Base-by-base conservation (phyloP, 345 rosid genomes). In the Physaria fendleri region DNA sequence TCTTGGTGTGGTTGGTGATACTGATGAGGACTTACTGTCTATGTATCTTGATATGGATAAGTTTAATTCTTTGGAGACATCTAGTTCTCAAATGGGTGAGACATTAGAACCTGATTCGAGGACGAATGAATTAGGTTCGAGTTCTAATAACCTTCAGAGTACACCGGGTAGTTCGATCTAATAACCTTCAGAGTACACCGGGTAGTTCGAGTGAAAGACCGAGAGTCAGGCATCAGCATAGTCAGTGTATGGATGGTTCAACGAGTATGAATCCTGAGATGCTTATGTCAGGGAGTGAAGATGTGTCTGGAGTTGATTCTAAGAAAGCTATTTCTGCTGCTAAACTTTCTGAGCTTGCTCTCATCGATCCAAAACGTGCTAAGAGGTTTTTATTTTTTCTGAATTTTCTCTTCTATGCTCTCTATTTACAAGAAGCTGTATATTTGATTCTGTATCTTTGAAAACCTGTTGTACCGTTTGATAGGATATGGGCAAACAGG, bases 341-440 rank as follows among this genome's bases (percentile, higher is more conserved):
- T 29, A 85, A 93, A 77, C 97, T 93, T 67, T 87, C 99, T 24
- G 97, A 94, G 79, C 99, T 94, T 64, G 97, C 99, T 42, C 87
- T 87, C 62, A 74, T 90, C 49, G 99, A 94, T 75, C 99, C 99
- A 35, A 94, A 84, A 74, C 96, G 97, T 37, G 97, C 99, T 8
- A 94, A 90, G 74, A 87, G 99, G 99, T 92, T 62, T 52, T 27
- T 1, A 47, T 16, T 11, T 7, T 8, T 4, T 12, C 8, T n/a
- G 8, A 8, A n/a, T 4, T 15, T 33, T 64, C 5, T 6, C 15
- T 32, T 59, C 7, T 13, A 4, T 25, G 12, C 4, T 18, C 8
- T 11, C 28, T 39, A 35, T 1, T 29, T 17, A 14, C 11, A 13
- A 1, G 44, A 34, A 54, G 42, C n/a, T 62, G 4, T 28, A 62